phyloP scores from a whole-genome alignment of 2,329 filamentous ascomycete species.

The Fusarium sp. region DNA sequence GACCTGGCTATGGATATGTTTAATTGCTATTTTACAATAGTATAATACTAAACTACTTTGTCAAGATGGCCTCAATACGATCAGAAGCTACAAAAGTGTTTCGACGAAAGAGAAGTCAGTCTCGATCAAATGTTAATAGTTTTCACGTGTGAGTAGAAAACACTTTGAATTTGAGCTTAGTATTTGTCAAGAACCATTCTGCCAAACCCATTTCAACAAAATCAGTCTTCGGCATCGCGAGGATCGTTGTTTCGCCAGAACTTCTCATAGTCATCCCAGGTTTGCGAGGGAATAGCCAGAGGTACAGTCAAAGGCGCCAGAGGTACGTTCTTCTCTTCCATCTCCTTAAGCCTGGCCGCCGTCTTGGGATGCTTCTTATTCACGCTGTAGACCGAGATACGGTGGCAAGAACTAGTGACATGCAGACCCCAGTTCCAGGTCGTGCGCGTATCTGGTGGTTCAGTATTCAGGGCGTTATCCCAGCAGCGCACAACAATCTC shows the following conservation, averaged over 20 bases:
- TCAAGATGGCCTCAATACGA: too few relatives aligned
- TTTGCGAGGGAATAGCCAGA: slow-evolving; percentile 60
- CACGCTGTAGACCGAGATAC: slow-evolving; percentile 71
- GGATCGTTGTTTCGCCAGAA: slow-evolving; percentile 45
- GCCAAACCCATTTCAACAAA: too few relatives aligned
- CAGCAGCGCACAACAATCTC: slow-evolving; percentile 69
- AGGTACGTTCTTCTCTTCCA: slow-evolving; percentile 60
- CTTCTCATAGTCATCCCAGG: slow-evolving; percentile 59
- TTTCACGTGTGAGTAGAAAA: too few relatives aligned
- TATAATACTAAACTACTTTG: neutral
- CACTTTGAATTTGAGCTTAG: too few relatives aligned
- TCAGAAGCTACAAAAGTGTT: too few relatives aligned
- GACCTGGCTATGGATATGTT: slow-evolving; percentile 10
- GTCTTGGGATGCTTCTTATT: slow-evolving; percentile 58
- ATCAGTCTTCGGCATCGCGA: slow-evolving; percentile 40
- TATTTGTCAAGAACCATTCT: too few relatives aligned
- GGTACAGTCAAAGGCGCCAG: slow-evolving; percentile 67
- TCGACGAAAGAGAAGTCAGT: too few relatives aligned
- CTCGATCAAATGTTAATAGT: too few relatives aligned
- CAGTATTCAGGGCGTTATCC: slow-evolving; percentile 72
- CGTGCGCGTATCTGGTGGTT: slow-evolving; percentile 64
- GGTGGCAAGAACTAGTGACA: slow-evolving; percentile 71
- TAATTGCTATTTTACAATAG: slow-evolving; percentile 7
- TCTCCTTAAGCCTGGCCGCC: slow-evolving; percentile 61
- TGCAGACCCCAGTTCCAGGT: slow-evolving; percentile 75